Conservation (phyloP, 1,284 basidiomycete species). For the Ganoderma multipileum region DNA sequence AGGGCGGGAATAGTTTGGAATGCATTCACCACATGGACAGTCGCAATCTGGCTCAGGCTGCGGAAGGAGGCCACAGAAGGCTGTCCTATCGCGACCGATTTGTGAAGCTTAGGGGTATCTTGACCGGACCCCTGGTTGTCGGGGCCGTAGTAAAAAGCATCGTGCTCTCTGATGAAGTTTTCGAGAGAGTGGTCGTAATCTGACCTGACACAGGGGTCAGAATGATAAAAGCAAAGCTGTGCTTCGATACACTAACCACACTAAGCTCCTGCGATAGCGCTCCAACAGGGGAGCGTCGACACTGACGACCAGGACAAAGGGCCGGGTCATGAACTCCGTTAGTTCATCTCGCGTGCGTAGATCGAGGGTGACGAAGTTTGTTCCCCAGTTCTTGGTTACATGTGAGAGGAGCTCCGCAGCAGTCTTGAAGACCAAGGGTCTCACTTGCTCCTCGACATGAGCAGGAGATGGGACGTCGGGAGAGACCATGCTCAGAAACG, state of each 20-base stretch:
- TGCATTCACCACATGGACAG: constrained; percentile 77
- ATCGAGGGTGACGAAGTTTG: constrained; percentile 84
- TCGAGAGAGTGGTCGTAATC: constrained; percentile 58
- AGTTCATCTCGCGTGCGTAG: constrained; percentile 67
- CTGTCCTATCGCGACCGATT: constrained; percentile 3
- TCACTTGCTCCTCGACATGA: constrained; percentile 8
- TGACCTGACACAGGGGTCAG: constrained; percentile 23
- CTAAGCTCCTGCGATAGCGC: constrained; percentile 57
- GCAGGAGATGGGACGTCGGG: constrained; percentile 29
- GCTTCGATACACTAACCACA: constrained; percentile 47
- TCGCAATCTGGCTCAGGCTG: constrained; percentile 56
- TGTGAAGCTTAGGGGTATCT: constrained; percentile 6
- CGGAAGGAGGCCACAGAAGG: constrained; percentile 38
- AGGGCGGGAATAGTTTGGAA: constrained; percentile 65
- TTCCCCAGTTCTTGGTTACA: constrained; percentile 85
- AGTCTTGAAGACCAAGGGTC: constrained; percentile 53
- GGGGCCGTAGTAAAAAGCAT: constrained; percentile 39
- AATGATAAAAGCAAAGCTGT: neutral
- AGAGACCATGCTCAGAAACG: constrained; percentile 39
- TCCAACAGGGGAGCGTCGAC: constrained; percentile 86
- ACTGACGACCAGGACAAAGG: constrained; percentile 88
- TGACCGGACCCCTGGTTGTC: neutral
- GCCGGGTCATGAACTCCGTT: constrained; percentile 81
- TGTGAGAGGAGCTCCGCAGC: constrained; percentile 71
- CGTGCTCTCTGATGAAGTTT: constrained; percentile 45